A percentile compares a stretch with the other conserved stretches of the same genome.
Evolutionary conservation across 2,329 filamentous ascomycete genomes (phyloP).

Genomic region (Pyrenophora seminiperda): DNA sequence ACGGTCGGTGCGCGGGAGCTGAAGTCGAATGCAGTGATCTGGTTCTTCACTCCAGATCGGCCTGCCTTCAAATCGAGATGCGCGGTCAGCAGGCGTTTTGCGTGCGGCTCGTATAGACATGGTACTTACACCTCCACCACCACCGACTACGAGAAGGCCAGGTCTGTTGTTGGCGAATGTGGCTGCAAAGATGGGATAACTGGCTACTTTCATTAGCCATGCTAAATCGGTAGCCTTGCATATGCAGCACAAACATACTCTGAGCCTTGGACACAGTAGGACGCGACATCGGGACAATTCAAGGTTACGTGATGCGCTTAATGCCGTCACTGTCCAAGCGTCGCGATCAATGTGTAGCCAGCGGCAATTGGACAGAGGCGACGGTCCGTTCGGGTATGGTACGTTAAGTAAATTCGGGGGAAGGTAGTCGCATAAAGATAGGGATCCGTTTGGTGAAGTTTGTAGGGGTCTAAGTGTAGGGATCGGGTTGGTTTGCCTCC

Average conservation of each 20-base stretch:
- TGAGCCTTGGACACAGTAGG: conserved; percentile 39
- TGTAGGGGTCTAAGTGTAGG: not conserved
- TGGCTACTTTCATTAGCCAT: conserved; percentile 22
- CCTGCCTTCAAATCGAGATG: conserved; percentile 54
- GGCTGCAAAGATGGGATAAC: conserved; percentile 82
- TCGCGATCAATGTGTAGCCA: not conserved
- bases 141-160: conserved; percentile 76
- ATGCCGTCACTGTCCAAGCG: conserved; percentile 4
- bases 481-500: conserved; percentile 6
- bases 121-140: conserved; percentile 75
- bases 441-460: not conserved
- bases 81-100: conserved; percentile 6
- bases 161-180: conserved; percentile 82
- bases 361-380: not conserved
- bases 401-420: not conserved
- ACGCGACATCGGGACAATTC: conserved; percentile 32
- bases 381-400: not conserved
- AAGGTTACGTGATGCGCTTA: conserved; percentile 2
- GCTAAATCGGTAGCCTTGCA: not conserved
- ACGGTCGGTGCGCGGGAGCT: conserved; percentile 66
- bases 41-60: conserved; percentile 74
- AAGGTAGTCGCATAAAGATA: conserved; percentile 3
- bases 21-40: conserved; percentile 75
- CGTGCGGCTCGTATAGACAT: conserved; percentile 13
- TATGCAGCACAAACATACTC: conserved; percentile 17